Conservation (phyloP, 306 rosid genomes). For the Lupinus albus region DNA sequence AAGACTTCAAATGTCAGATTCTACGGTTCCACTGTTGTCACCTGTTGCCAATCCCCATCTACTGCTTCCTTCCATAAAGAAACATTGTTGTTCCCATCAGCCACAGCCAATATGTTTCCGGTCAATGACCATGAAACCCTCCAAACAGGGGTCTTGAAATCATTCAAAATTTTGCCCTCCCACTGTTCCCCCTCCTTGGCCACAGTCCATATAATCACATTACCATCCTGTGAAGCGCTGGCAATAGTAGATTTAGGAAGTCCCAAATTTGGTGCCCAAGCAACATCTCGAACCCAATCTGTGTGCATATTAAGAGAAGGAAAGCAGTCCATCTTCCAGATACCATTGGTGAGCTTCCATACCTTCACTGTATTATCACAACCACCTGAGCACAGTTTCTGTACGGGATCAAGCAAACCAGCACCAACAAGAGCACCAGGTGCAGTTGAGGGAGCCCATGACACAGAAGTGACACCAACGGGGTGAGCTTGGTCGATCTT, state of each 20-base stretch:
- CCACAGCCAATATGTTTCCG: slow-evolving; percentile 75
- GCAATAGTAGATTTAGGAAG: slow-evolving; percentile 81
- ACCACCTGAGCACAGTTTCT: slow-evolving; percentile 76
- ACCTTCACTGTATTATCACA: slow-evolving; percentile 76
- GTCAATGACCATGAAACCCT: slow-evolving; percentile 83
- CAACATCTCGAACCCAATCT: slow-evolving; percentile 82
- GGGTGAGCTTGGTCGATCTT: slow-evolving; percentile 77
- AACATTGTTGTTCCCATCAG: slow-evolving; percentile 75
- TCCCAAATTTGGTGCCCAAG: slow-evolving; percentile 85
- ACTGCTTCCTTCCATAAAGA: slow-evolving; percentile 77
- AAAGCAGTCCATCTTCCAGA: slow-evolving; percentile 82
- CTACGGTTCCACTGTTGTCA: slow-evolving; percentile 71
- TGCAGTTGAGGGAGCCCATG: slow-evolving; percentile 78
- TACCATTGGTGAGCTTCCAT: slow-evolving; percentile 70
- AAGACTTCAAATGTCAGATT: slow-evolving; percentile 32
- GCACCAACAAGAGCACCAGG: slow-evolving; percentile 75
- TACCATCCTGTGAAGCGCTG: slow-evolving; percentile 73
- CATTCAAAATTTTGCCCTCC: slow-evolving; percentile 74
- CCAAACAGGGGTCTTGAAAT: slow-evolving; percentile 74
- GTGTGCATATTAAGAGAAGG: slow-evolving; percentile 75
- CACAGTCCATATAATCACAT: slow-evolving; percentile 74
- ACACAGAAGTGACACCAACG: slow-evolving; percentile 75
- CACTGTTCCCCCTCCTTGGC: slow-evolving; percentile 82
- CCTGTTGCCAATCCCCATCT: slow-evolving; percentile 84
- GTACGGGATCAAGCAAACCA: slow-evolving; percentile 74